phyloP scores from a whole-genome alignment of 306 rosid species.

The Vigna trinervia region DNA sequence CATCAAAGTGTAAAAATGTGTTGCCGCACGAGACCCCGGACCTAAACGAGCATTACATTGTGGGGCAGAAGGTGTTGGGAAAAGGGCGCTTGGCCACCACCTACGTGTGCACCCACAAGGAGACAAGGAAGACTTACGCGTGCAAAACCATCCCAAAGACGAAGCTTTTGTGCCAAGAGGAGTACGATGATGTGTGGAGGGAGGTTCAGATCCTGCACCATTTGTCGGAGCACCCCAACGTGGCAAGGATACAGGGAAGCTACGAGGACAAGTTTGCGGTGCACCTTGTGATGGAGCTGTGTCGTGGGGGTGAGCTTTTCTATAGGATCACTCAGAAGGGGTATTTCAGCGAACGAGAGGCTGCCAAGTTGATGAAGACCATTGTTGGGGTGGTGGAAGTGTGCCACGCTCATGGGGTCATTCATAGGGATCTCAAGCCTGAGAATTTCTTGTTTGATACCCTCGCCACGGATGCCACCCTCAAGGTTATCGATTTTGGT shows the following conservation, averaged over 20 bases:
- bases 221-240: constrained; percentile 68
- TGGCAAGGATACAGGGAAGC: constrained; percentile 72
- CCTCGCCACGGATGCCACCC: constrained; percentile 61
- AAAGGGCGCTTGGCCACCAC: constrained; percentile 80
- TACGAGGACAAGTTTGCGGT: constrained; percentile 81
- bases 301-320: constrained; percentile 86
- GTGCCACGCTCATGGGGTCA: constrained; percentile 88
- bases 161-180: constrained; percentile 69
- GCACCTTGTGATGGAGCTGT: constrained; percentile 83
- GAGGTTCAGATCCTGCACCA: constrained; percentile 95
- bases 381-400: constrained; percentile 83
- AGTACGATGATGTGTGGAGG: constrained; percentile 86
- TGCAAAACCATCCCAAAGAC: constrained; percentile 89
- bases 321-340: constrained; percentile 83
- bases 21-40: constrained; percentile 71
- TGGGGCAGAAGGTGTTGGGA: constrained; percentile 76
- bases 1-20: constrained; percentile 44
- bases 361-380: constrained; percentile 73
- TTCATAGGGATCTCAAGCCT: constrained; percentile 95
- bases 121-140: constrained; percentile 57
- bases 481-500: constrained; percentile 86
- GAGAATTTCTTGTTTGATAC: constrained; percentile 89
- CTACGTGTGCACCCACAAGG: constrained; percentile 63
- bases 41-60: constrained; percentile 69
- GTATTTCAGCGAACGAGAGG: constrained; percentile 83